These are phyloP conservation scores for Penicillium pulvis DNA, from an alignment of 495 filamentous ascomycete genomes.

Conservation along the genomic window DNA sequence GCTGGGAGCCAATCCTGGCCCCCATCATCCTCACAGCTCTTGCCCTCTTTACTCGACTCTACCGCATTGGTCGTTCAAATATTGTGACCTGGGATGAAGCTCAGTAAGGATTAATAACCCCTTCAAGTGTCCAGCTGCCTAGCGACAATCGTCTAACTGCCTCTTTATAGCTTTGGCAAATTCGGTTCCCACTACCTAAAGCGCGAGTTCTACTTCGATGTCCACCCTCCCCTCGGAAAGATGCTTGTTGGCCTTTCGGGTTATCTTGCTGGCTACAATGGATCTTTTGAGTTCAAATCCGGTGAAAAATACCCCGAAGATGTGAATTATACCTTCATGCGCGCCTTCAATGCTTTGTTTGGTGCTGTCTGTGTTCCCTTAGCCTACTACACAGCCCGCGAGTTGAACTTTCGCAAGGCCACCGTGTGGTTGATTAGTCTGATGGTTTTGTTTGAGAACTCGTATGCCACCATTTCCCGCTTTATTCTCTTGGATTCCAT, in stretches of 20 bases:
- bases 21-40: constrained; percentile 86
- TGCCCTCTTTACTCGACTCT: constrained; percentile 92
- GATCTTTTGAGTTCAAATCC: constrained; percentile 99
- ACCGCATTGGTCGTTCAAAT: constrained; percentile 89
- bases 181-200: constrained; percentile 99
- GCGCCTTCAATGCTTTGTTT: constrained; percentile 94
- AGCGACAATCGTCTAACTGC: constrained; percentile 24
- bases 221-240: constrained; percentile 95
- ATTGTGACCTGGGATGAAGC: constrained; percentile 99
- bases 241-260: constrained; percentile 97
- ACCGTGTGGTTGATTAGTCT: constrained; percentile 93
- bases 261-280: constrained; percentile 96
- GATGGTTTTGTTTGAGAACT: constrained; percentile 98
- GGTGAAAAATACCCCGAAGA: constrained; percentile 92
- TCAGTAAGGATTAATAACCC: constrained; percentile 61
- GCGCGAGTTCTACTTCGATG: constrained; percentile 99
- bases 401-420: constrained; percentile 80
- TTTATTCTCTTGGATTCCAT: constrained; percentile 98
- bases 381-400: constrained; percentile 91
- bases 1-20: constrained; percentile 84
- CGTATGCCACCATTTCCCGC: constrained; percentile 95
- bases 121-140: constrained; percentile 5
- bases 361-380: constrained; percentile 90
- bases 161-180: constrained; percentile 80
- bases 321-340: constrained; percentile 98